Evolutionary conservation across 176 grass and related monocot genomes (phyloP), one percentile per base, ranked within the genome.

Genomic region (Hordeum marinum): DNA sequence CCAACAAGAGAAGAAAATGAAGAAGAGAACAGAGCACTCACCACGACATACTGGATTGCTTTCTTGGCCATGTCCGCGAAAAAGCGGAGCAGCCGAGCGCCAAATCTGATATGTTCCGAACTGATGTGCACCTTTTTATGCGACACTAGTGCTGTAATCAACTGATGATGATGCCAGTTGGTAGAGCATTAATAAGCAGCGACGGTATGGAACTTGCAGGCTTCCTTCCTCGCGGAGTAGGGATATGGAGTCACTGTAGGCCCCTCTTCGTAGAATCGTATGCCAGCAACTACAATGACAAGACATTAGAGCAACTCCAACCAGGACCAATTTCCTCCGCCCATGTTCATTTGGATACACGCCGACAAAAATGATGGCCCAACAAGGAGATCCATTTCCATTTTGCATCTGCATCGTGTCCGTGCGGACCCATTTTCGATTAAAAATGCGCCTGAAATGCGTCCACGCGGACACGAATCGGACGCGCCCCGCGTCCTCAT

Each of bases 41-140:
- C 91, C 66, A 92, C 81, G 61, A 63, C 81, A 61, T 92, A 92
- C 5, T 78, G 81, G 76, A 92, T 84, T 3, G 42, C 63, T 37
- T 74, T 87, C 69, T 85, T 76, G 63, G 34, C 23, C 88, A 90
- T 92, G 34, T 85, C 69, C 41, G 1, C 15, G 8, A 63, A 36
- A 17, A 31, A 39, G 34, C 48, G 69, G 12, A 46, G 43, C 43
- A 46, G 12, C 43, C 43, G 43, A 46, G 12, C 43, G 43, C 12
- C 64, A 23, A 46, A 10, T 34, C 13, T 18, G 68, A 13, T 14
- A n/a, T 50, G 42, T 29, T 2, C 29, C 41, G 4, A 26, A 18
- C 13, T 29, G 29, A 11, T 20, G 27, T 23, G 64, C 8, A 54
- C n/a, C 8, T 32, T 63, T 36, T 20, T 75, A 35, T 75, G 61